A percentile compares a stretch with the other conserved stretches of the same genome.
Conservation (phyloP, 1,284 basidiomycete species). For the Austroboletus olivaceoglutinosus region DNA sequence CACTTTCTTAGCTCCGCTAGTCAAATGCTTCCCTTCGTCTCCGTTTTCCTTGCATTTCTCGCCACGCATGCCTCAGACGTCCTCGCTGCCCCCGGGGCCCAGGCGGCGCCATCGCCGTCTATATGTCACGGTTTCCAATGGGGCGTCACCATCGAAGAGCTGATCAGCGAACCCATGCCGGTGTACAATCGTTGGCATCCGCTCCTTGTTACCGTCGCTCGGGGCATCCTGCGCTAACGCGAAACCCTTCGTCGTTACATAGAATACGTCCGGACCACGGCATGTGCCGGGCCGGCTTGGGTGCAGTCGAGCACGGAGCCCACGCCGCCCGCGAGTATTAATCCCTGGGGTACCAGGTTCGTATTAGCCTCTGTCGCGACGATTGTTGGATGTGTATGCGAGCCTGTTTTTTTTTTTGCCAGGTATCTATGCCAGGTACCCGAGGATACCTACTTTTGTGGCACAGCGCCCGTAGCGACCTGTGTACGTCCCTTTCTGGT, state of each 20-base stretch:
- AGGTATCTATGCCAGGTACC: slow-evolving; percentile 21
- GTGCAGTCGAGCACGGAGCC: slow-evolving; percentile 15
- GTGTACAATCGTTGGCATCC: slow-evolving; percentile 16
- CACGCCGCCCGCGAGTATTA: slow-evolving; percentile 15
- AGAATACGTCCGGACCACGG: slow-evolving; percentile 12
- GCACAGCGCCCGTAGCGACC: slow-evolving; percentile 8
- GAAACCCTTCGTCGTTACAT: background rate
- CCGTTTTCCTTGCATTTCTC: slow-evolving; percentile 1
- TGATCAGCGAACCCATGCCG: background rate
- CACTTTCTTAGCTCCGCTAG: background rate
- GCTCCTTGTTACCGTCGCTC: background rate
- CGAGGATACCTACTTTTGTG: slow-evolving; percentile 13
- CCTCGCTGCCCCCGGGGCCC: slow-evolving; percentile 1
- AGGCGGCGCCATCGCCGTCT: background rate
- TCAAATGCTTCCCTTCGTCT: slow-evolving; percentile 10
- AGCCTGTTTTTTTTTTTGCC: background rate
- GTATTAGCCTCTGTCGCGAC: background rate
- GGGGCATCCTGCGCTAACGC: background rate
- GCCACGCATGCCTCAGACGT: background rate
- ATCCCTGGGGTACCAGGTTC: slow-evolving; percentile 8
- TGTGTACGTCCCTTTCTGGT: slow-evolving; percentile 14
- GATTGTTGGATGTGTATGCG: background rate
- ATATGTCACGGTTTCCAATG: slow-evolving; percentile 16
- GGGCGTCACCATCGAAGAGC: slow-evolving; percentile 12
- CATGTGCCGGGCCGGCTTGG: slow-evolving; percentile 14